Percentiles rank a stretch among this genome's conserved stretches.
Conservation (phyloP, 179 eudicot species). For the Heliamphora pulchella region DNA sequence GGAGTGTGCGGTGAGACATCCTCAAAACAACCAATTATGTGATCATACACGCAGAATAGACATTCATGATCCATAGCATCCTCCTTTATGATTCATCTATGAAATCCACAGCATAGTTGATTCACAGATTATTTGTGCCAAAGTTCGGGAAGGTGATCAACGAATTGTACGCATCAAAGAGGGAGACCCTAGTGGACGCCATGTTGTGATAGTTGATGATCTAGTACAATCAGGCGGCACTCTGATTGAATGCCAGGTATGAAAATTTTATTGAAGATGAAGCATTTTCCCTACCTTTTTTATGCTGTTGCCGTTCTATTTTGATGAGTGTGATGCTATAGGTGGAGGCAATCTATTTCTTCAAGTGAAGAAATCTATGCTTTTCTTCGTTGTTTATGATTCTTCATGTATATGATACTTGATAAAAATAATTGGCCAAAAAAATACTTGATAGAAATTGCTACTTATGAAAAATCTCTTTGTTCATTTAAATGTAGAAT, state of each 20-base stretch:
- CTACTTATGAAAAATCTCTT: background rate
- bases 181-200: conserved; percentile 96
- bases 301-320: background rate
- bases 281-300: background rate
- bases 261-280: background rate
- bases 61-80: no score
- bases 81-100: background rate
- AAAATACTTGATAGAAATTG: background rate
- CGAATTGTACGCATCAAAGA: conserved; percentile 90
- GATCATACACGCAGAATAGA: background rate
- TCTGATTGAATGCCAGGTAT: conserved; percentile 87
- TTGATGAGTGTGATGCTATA: background rate
- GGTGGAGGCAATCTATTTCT: no score
- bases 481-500: background rate
- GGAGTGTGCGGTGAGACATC: no score
- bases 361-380: background rate
- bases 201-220: conserved; percentile 97
- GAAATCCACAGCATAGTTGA: conserved; percentile 16
- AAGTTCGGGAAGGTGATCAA: conserved; percentile 95
- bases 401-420: background rate
- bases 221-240: conserved; percentile 98
- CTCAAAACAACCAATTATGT: background rate
- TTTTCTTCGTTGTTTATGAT: background rate
- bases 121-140: conserved; percentile 79
- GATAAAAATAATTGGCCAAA: no score